Base-by-base conservation (phyloP, 2,329 filamentous ascomycete species). In the Colletotrichum incanum region DNA sequence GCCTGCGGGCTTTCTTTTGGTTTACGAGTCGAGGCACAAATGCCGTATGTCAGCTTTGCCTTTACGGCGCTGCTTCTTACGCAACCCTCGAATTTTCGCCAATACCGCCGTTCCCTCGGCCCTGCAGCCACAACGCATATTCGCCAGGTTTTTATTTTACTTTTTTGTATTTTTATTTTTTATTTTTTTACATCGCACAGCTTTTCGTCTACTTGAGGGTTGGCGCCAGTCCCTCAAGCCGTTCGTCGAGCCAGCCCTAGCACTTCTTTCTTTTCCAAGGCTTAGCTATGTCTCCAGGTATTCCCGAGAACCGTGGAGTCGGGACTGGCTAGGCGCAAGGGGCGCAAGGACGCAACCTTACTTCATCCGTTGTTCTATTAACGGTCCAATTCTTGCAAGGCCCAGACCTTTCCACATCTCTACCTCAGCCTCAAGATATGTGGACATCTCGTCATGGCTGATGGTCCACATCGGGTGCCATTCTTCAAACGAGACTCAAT, bases 291-390 rank as follows among this genome's bases (percentile, higher is more conserved):
- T 28, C 55, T 16, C n/a, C 37, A 43, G 47, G 11, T 14, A 20
- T 31, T 43, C 49, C 50, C 52, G 23, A 26, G 58, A 64, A 39
- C 59, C 52, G 37, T 5, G 11, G 39, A 12, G 43, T 59, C 52
- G 65, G 65, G 61, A 58, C 64, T 54, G 58, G 34, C 41, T 63
- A 59, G 65, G 41, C 41, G n/a, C 43, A 62, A 49, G 59, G 31
- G 43, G 20, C 23, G 26, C 14, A 7, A 28, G 49, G 28, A 26
- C 16, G 14, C 14, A 9, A 58, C 26, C 58, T 68, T 59, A 39
- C 43, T 54, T 47, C 20, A 68, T 54, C 26, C n/a, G 45, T 31
- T n/a, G 23, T 55, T 14, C 52, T 23, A 55, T 6, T 31, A n/a
- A 16, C 6, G 31, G 11, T 11, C 11, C 18, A 37, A 16, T 14